Percentiles rank a stretch among this genome's conserved stretches.
These are phyloP conservation scores for Syzygium syzygioides DNA, from an alignment of 441 rosid species.

Conservation along the genomic window DNA sequence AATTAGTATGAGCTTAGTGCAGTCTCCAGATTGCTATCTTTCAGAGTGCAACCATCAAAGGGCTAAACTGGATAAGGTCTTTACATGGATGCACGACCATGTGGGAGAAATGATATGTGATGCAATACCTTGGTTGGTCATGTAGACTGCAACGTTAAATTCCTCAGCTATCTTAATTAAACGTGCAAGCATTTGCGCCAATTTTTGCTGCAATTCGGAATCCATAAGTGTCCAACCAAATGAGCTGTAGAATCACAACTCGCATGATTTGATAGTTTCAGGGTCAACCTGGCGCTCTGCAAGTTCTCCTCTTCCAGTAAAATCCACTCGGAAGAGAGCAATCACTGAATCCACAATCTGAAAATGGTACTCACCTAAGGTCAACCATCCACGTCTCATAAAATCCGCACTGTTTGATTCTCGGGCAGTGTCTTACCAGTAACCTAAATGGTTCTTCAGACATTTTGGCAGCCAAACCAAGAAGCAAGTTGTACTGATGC, in stretches of 20 bases:
- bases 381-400: neutral
- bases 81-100: too few species aligned
- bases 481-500: too few species aligned
- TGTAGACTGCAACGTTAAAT: too few species aligned
- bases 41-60: too few species aligned
- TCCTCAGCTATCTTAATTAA: too few species aligned
- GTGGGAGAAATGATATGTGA: neutral
- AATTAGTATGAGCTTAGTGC: too few species aligned
- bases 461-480: too few species aligned
- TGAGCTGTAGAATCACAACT: neutral
- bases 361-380: slow-evolving; percentile 7
- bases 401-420: neutral
- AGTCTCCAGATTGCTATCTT: too few species aligned
- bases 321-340: too few species aligned
- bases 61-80: too few species aligned
- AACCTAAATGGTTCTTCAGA: slow-evolving; percentile 95
- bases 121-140: slow-evolving; percentile 86
- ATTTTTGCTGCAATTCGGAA: slow-evolving; percentile 51
- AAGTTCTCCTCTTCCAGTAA: slow-evolving; percentile 82
- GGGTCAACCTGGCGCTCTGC: slow-evolving; percentile 87
- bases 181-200: too few species aligned
- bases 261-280: neutral
- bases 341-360: neutral
- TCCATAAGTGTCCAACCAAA: neutral
- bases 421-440: slow-evolving; percentile 39